Base-by-base conservation (phyloP, 1,284 basidiomycete species). In the Cutaneotrichosporon sp. region DNA sequence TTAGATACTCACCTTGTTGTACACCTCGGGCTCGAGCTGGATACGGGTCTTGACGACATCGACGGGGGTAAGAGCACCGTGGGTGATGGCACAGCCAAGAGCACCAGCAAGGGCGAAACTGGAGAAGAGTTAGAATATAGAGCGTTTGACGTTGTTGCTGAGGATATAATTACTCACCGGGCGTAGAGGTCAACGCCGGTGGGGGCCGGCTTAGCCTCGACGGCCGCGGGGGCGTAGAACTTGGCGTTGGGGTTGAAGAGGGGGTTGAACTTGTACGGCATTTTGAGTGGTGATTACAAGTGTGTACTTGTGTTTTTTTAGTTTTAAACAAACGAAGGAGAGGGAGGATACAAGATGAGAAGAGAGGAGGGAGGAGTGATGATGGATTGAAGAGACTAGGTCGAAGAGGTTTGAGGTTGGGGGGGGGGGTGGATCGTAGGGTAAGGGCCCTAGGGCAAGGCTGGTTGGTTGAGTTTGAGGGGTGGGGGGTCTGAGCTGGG, bases 1-100 rank as follows among this genome's bases (percentile, higher is more conserved):
- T 25, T 11, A 6, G 3, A 50, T 19, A 67, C 76, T 52, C 48
- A 78, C 77, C 76, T 75, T 54, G 78, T 80, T 80, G 79, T 80
- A 80, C 49, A 74, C 72, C 68, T 73, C 69, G 56, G 75, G 72
- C 77, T 85, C 66, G 46, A 90, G 90, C 85, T 97, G 92, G 85
- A 97, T 96, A 80, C 93, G 90, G 75, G 92, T 96, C 82, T 97
- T 96, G 70, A 89, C 87, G 65, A 93, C 90, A 80, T 94, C 90
- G 66, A 94, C 84, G 58, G 90, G 90, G 37, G 90, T 93, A 68
- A 92, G 85, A 67, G 86, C 89, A 56, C 91, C 92, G 76, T 97
- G 92, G 64, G 92, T 96, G 75, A 92, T 54, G 78, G 91, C 90
- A 70, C 92, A 97, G 60, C 92, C 90, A 64, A 94, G 82, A 63